Evolutionary conservation across 106 monocot genomes (phyloP).

Genomic region (Dendrobium officinale): DNA sequence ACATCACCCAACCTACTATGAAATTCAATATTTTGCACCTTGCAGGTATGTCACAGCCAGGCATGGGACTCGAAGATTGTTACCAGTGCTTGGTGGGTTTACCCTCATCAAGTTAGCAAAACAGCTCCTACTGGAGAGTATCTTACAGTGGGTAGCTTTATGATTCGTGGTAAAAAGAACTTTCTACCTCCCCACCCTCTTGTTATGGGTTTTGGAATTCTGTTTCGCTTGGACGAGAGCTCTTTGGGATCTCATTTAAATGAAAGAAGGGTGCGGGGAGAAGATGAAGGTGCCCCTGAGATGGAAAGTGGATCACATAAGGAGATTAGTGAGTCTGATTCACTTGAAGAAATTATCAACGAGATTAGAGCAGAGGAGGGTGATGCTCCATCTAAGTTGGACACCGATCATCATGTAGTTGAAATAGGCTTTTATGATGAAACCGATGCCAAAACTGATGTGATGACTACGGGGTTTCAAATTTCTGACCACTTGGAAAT

Average conservation of each 20-base stretch:
- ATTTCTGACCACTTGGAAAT: slow-evolving; percentile 9
- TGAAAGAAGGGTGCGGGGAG: slow-evolving; percentile 91
- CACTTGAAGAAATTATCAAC: slow-evolving; percentile 31
- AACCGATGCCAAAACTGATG: neutral
- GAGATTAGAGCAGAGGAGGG: slow-evolving; percentile 18
- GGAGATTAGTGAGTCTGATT: slow-evolving; percentile 37
- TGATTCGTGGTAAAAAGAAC: slow-evolving; percentile 98
- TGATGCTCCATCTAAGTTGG: slow-evolving; percentile 10
- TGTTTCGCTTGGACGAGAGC: slow-evolving; percentile 98
- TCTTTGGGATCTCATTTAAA: slow-evolving; percentile 89
- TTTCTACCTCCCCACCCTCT: slow-evolving; percentile 96
- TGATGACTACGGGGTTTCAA: neutral
- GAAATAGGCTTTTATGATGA: slow-evolving; percentile 6
- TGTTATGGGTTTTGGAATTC: slow-evolving; percentile 95
- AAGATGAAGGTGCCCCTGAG: slow-evolving; percentile 64
- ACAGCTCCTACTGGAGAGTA: slow-evolving; percentile 99
- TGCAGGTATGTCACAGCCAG: slow-evolving; percentile 93
- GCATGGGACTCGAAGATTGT: slow-evolving; percentile 99
- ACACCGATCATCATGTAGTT: neutral
- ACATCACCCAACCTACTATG: neutral
- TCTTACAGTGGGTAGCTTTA: slow-evolving; percentile 96
- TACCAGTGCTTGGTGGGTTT: slow-evolving; percentile 99
- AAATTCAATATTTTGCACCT: neutral
- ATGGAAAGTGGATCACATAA: slow-evolving; percentile 27
- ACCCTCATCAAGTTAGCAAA: slow-evolving; percentile 98